Base-by-base conservation (phyloP, 352 stramenopile genomes). In the Thraustochytrium striatum region DNA sequence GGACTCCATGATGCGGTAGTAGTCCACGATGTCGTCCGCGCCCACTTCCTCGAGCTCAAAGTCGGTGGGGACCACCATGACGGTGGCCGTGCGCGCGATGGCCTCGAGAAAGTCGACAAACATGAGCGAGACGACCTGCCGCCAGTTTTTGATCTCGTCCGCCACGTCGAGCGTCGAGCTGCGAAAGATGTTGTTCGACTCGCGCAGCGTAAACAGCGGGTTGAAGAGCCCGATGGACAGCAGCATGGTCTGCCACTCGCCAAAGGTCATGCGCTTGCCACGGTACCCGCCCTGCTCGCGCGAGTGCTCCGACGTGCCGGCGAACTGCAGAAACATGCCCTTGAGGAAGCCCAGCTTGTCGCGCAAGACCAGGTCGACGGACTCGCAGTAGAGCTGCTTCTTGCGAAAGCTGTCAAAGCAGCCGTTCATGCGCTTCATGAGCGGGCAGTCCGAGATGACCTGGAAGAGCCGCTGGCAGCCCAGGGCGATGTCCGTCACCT, bases 1-100 rank as follows among this genome's bases (percentile, higher is more conserved):
- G 65, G 41, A 61, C 65, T 75, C 65, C 65, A 75, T 75, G 39
- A 75, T 75, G 28, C 61, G 65, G 36, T 75, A 75, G 41, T 75
- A 75, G 13, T 75, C 65, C 16, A 75, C 65, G 30, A 75, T 75
- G 30, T 7, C 21, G 39, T 75, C 65, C 19, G 65, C 65, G 35
- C 65, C 65, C 13, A 75, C 65, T n/a, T 75, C 65, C 16, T 75
- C 65, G 25, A 75, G 65, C 52, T 75, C 32, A 0, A 55, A 39
- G 28, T 75, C 30, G n/a, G 25, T 43, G 2, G 65, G 65, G 36
- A 75, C 61, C 19, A 75, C 36, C 41, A 75, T 75, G 36, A 11
- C 0, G 44, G 30, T 55, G n/a, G 65, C 65, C 13, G 50, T 3
- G 0, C 65, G 65, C 3, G 30, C 47, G 50, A 75, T 9, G 5